Base-by-base conservation (phyloP, 208 protist genomes). In the Trypanosomatidae sp. region DNA sequence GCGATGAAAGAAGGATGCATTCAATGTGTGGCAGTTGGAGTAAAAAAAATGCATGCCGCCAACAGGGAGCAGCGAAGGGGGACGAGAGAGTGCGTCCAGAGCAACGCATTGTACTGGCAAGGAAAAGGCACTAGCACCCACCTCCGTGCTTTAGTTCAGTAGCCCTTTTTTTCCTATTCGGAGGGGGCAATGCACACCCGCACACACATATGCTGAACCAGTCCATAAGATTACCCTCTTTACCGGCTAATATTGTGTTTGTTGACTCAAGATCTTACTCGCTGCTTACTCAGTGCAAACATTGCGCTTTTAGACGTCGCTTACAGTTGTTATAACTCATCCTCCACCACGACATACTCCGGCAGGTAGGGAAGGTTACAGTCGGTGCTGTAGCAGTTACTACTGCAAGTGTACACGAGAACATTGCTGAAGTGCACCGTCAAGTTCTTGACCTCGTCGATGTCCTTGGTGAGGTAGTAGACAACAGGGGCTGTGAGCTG, bases 351-450 rank as follows among this genome's bases (percentile, higher is more conserved):
- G 15, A 80, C 82, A 59, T 92, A 85, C 78, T 97, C 91, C 7
- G 65, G 56, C 25, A 81, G 59, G 73, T 97, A 97, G 1, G 89
- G 67, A n/a, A 55, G 58, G 62, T 85, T 84, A 8, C 43, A 28
- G 6, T 5, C 52, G 12, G 53, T 44, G 56, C 71, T 69, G 66
- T 91, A 87, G 82, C 89, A 97, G 75, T 93, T 81, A 19, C 60
- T 73, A 53, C 79, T 83, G 75, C 93, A 97, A 25, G 93, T 95
- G 65, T 88, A 95, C 22, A 95, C 80, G 22, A 91, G 67, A 41
- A 97, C 74, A 72, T 93, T 95, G 59, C 88, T 89, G 76, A 97
- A 97, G 73, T 95, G 90, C 59, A 97, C 46, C 33, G 69, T 50
- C 10, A 83, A 67, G 62, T 94, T 91, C 43, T 89, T 81, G 19